Evolutionary conservation across 768 basidiomycete species (phyloP), one percentile per base, ranked within the genome.

Genomic region (Amanita muscaria): DNA sequence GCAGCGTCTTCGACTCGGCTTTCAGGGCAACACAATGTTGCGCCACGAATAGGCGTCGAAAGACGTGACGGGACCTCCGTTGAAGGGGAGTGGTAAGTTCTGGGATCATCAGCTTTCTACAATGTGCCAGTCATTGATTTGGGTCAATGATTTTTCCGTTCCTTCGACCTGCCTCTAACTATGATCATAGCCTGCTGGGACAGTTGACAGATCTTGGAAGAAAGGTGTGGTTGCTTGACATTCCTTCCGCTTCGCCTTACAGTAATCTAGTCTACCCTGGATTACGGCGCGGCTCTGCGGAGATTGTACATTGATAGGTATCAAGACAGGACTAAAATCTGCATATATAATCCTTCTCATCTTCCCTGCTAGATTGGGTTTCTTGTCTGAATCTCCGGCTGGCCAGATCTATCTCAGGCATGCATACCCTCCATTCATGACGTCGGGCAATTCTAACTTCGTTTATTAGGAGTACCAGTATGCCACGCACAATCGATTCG

Each of bases 401-500:
- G 62, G 64, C 9, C 61, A 70, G 41, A 68, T 70, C 19, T 86
- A 85, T 58, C 81, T 86, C 51, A 68, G 83, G 70, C 77, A 42
- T 37, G 47, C 47, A 18, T 22, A 18, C 5, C n/a, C 33, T 11
- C 34, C n/a, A n/a, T 14, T 3, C 42, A 19, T 27, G 40, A 5
- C 40, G 25, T 36, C 18, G n/a, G n/a, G n/a, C n/a, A n/a, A 35
- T 43, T 22, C 5, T 11, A n/a, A 18, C 22, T 40, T 33, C 37
- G 27, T 38, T 31, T 27, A 11, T 7, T 40, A 80, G 81, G 37
- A 82, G 77, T 12, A 90, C 88, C 2, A 83, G 85, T 54, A 76
- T 90, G 59, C 76, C 85, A 0, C 70, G 88, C 25, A 88, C 86
- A 4, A 77, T 80, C 12, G 83, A 88, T 52, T 80, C 80, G 0